Base-by-base conservation (phyloP, 176 grass and related monocot genomes). In the Oropetium thomaeum region DNA sequence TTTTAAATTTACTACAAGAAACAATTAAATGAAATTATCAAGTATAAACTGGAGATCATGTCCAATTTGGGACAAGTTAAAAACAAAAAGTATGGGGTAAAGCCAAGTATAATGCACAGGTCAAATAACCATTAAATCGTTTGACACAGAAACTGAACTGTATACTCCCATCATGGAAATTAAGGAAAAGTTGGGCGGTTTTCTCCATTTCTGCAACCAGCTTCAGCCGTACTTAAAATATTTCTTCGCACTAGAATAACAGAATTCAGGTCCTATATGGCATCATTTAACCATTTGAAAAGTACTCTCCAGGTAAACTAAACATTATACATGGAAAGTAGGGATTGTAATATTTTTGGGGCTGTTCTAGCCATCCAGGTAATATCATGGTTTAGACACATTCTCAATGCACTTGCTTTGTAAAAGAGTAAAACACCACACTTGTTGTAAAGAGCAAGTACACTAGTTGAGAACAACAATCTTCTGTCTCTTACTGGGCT, bases 401-500 rank as follows among this genome's bases (percentile, higher is more conserved):
- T 53, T 77, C 22, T 30, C 55, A 20, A 43, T 3, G n/a, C 52
- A 48, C 4, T 65, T 64, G 58, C 34, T 71, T 59, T 7, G 14
- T 20, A 14, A 61, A 65, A 44, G 23, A 51, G 39, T 38, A 61
- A 22, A 67, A 30, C 25, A 63, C 47, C 30, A 14, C 17, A 20
- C 49, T 59, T 51, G 58, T 42, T 26, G 58, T 45, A 55, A 25
- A 26, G 51, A 8, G 27, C 66, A 67, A 23, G 25, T 28, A 73
- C 77, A 42, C 83, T 87, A 91, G 63, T 88, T 62, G 17, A 94
- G 89, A 19, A 89, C 81, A 62, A 92, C 82, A 75, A 98, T 98
- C 64, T 94, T 98, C 74, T 86, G 83, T 53, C 76, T 92, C 74
- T 92, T 92, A 53, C 73, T 83, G 15, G 53, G 78, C 62, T 89